Evolutionary conservation across 2,329 filamentous ascomycete species (phyloP), one percentile per base, ranked within the genome.

Genomic region (Trichophaea hybrida): DNA sequence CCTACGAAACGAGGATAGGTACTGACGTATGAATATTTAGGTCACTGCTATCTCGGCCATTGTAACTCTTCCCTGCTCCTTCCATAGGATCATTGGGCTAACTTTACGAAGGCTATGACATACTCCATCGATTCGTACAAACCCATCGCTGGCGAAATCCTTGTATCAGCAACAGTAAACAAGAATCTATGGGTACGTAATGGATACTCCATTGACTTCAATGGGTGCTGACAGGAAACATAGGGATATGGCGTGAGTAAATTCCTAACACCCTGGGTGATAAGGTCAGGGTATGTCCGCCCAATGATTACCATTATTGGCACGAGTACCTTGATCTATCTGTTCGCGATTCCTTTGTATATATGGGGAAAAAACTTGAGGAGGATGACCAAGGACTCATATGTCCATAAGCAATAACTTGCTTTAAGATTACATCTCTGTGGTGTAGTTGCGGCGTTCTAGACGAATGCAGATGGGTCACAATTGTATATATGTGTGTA

Each of bases 81-180:
- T 24, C 24, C 24, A 24, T 24, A 24, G 24, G 24, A 24, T 24
- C 24, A 24, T 3, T 24, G 24, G 1, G 24, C 24, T 24, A 24
- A 24, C 24, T 24, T 1, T 24, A 24, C 24, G 24, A 24, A 24
- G 24, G 24, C 73, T 4, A 78, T 74, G 37, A 80, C 73, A 4
- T 83, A 83, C 66, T 78, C 80, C 0, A 76, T 84, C 13, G 81
- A 84, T 68, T 78, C 75, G 59, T 84, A 84, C 70, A 84, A 83
- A 70, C 79, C 80, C 0, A 77, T 83, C 1, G 75, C 80, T 0
- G 80, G 80, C 2, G 76, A 74, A 2, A 71, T 83, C 52, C 80
- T 83, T 68, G 80, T 83, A 0, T 73, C 76, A 6, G 77, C 81
- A 64, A 83, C 80, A 0, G 79, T 83, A 50, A 81, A 81, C 67